Base-by-base conservation (phyloP, 2,329 filamentous ascomycete species). In the Dothiorella sarmentorum region DNA sequence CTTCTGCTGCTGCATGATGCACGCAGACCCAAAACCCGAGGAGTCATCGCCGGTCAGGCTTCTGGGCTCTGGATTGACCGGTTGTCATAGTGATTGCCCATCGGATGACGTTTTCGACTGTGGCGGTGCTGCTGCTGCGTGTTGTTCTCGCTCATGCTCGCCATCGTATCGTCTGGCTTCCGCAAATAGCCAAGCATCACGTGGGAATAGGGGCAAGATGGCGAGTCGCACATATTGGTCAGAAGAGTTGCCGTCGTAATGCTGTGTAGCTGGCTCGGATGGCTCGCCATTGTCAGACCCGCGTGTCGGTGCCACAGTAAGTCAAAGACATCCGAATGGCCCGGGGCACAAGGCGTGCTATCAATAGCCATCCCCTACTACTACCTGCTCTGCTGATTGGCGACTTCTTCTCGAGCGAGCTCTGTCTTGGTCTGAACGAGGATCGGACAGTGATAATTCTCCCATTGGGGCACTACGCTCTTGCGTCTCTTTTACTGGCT, bases 41-140 rank as follows among this genome's bases (percentile, higher is more conserved):
- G 49, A 53, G 49, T 53, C 49, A 53, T 53, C 27, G 49, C 49
- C 49, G 49, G 49, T 53, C 49, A 53, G 20, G 24, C 15, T 22
- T 35, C 35, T 40, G 31, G 44, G n/a, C n/a, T n/a, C n/a, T n/a
- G n/a, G n/a, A 53, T 53, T 53, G 33, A 53, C 49, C 49, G 49
- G 49, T 53, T 53, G 49, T 35, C 49, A n/a, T 40, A 15, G 33
- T 29, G 49, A 53, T 27, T 40, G 20, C 29, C 24, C 47, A 51
- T 42, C 26, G 40, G 33, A 52, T 53, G 49, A 53, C 49, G 49
- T 53, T 53, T n/a, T n/a, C n/a, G 35, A 7, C 22, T 53, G 49
- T 53, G 49, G 49, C 49, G 49, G 49, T 53, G 49, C 49, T 40
- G n/a, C n/a, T n/a, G n/a, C n/a, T 4, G 6, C 31, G 31, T 53